Evolutionary conservation across 441 rosid species (phyloP).

Genomic region (Metrosideros polymorpha): DNA sequence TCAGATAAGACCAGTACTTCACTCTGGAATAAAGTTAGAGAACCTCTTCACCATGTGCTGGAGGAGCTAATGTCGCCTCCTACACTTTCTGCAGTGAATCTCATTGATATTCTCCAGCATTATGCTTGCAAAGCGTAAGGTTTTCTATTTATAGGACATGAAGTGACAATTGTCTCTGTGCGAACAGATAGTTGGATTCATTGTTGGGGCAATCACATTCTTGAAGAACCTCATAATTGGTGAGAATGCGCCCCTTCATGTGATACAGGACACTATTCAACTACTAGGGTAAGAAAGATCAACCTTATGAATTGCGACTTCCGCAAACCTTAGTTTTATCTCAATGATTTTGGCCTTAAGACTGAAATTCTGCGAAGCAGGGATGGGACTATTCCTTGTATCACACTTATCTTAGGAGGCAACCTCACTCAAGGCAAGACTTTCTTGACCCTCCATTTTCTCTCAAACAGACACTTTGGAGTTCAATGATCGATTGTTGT

Average conservation of each 20-base stretch:
- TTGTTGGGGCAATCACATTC: constrained; percentile 56
- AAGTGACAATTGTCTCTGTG: background rate
- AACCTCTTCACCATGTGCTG: constrained; percentile 35
- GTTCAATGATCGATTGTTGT: background rate
- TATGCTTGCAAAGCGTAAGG: background rate
- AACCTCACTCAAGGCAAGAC: constrained; percentile 71
- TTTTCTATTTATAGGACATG: background rate
- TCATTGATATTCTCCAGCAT: background rate
- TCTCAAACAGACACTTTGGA: background rate
- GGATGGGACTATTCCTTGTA: constrained; percentile 77
- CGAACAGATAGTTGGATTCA: constrained; percentile 57
- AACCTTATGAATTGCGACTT: background rate
- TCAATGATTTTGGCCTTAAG: background rate
- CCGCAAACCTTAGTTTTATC: background rate
- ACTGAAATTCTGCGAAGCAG: constrained; percentile 16
- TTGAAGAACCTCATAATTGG: constrained; percentile 74
- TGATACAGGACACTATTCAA: constrained; percentile 61
- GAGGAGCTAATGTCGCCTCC: constrained; percentile 79
- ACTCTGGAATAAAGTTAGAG: constrained; percentile 20
- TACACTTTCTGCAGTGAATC: constrained; percentile 70
- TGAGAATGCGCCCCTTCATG: constrained; percentile 55
- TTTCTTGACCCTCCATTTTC: background rate
- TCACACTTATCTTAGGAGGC: constrained; percentile 81
- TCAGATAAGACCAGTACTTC: constrained; percentile 16
- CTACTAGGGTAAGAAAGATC: constrained; percentile 50